Conservation (phyloP, 495 filamentous ascomycete species). For the Daldinia childiae region DNA sequence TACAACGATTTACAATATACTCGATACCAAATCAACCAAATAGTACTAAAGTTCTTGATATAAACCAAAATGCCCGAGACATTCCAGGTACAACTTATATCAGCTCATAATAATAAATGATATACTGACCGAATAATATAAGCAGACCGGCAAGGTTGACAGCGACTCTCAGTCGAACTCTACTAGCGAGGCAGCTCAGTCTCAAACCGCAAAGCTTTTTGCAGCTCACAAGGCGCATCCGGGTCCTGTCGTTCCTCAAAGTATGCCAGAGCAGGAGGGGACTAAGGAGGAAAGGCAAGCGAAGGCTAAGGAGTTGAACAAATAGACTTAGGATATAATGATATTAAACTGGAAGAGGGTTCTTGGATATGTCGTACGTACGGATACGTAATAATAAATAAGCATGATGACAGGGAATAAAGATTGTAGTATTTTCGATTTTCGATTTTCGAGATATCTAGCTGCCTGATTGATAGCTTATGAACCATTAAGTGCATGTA, state of each 20-base stretch:
- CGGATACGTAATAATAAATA: constrained; percentile 11
- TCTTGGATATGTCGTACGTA: constrained; percentile 9
- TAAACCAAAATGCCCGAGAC: constrained; percentile 42
- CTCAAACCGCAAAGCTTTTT: constrained; percentile 48
- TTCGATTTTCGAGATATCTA: too few relatives aligned
- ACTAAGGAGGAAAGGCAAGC: constrained; percentile 74
- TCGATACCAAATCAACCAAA: constrained; percentile 4
- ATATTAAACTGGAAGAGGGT: background rate
- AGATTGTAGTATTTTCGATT: background rate
- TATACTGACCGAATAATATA: constrained; percentile 4
- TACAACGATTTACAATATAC: background rate
- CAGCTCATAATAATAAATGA: background rate
- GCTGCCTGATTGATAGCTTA: too few relatives aligned
- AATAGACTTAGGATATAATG: constrained; percentile 50
- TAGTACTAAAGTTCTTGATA: background rate
- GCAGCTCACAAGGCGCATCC: constrained; percentile 58
- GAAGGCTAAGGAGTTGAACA: constrained; percentile 72
- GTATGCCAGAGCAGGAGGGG: constrained; percentile 61
- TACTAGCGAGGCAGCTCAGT: constrained; percentile 46
- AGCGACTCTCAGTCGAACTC: constrained; percentile 46
- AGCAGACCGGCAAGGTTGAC: constrained; percentile 47
- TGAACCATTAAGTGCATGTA: too few relatives aligned
- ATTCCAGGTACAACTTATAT: constrained; percentile 40
- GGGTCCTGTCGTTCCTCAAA: constrained; percentile 59
- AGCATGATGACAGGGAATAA: background rate